Evolutionary conservation across 1,284 basidiomycete genomes (phyloP).

Genomic region (Cystobasidium pallidum): DNA sequence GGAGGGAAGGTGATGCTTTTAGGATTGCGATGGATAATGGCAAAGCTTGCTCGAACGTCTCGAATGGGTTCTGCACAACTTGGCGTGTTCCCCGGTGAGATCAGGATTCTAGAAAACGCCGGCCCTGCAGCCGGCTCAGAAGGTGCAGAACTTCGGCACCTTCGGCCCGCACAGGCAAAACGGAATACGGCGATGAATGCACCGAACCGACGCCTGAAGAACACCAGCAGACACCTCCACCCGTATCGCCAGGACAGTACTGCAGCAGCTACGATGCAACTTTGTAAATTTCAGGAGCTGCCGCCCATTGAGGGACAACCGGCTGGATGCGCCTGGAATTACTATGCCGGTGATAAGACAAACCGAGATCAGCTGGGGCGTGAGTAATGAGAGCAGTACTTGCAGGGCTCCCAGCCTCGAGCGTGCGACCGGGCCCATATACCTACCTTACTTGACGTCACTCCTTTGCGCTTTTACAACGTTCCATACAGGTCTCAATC

Average conservation of each 20-base stretch:
- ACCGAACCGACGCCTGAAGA: neutral
- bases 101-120: too few species aligned
- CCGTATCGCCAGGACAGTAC: neutral
- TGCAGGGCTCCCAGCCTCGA: too few species aligned
- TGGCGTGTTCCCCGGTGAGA: too few species aligned
- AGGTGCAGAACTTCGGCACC: neutral
- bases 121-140: neutral
- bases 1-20: too few species aligned
- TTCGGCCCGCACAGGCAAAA: neutral
- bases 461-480: too few species aligned
- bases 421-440: too few species aligned
- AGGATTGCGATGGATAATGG: too few species aligned
- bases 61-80: too few species aligned
- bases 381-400: slow-evolving; percentile 16
- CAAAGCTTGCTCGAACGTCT: too few species aligned
- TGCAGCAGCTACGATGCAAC: slow-evolving; percentile 3
- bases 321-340: slow-evolving; percentile 42
- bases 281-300: slow-evolving; percentile 37
- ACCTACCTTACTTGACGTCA: too few species aligned
- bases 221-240: neutral
- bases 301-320: slow-evolving; percentile 39
- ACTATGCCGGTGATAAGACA: slow-evolving; percentile 27
- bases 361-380: slow-evolving; percentile 39
- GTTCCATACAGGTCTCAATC: slow-evolving; percentile 30
- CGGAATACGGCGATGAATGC: neutral